phyloP scores from a whole-genome alignment of 768 basidiomycete genomes.

The Pisolithus microcarpus region DNA sequence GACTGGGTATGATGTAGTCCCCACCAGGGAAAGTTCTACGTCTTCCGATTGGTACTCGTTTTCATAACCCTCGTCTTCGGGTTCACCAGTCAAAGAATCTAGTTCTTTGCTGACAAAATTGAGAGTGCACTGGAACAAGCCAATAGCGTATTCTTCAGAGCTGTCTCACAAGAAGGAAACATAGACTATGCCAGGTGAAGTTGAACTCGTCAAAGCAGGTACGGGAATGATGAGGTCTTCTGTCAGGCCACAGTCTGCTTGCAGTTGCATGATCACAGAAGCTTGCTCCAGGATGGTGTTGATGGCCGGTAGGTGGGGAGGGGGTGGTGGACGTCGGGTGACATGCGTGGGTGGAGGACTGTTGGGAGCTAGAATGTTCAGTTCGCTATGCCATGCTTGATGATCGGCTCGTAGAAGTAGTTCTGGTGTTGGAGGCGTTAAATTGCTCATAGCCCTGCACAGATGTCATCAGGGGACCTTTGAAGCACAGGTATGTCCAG shows the following conservation, averaged over 20 bases:
- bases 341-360: no score
- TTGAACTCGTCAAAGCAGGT: constrained; percentile 59
- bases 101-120: constrained; percentile 97
- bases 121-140: constrained; percentile 84
- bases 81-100: constrained; percentile 89
- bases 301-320: no score
- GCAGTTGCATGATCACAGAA: no score
- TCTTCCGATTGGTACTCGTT: constrained; percentile 99
- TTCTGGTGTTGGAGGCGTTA: no score
- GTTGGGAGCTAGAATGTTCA: no score
- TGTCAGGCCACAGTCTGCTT: constrained; percentile 63
- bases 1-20: constrained; percentile 91
- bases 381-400: no score
- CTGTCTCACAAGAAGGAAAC: constrained; percentile 85
- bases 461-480: no score
- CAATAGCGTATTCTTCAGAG: constrained; percentile 70
- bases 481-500: no score
- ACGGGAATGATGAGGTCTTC: constrained; percentile 95
- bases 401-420: no score
- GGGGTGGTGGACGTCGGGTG: no score
- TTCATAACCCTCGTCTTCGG: constrained; percentile 97
- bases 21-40: constrained; percentile 86
- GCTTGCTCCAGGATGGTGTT: constrained; percentile 91
- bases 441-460: no score
- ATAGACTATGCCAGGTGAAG: constrained; percentile 81